Percentiles rank a stretch among this genome's conserved stretches.
These are phyloP conservation scores for Fallopia convolvulus DNA, from an alignment of 148 eudicot species.

Conservation along the genomic window DNA sequence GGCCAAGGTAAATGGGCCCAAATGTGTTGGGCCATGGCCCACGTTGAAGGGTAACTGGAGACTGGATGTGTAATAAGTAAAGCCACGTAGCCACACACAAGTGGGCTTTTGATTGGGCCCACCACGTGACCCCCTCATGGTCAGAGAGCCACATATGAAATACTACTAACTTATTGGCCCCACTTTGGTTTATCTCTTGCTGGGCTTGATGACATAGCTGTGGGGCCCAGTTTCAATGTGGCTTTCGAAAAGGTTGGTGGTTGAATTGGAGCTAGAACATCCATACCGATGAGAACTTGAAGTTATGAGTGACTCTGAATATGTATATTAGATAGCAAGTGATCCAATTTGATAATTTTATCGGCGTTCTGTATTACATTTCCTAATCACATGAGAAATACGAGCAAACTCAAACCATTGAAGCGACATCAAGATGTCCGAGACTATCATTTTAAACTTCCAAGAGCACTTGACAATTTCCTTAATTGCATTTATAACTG, in stretches of 20 bases:
- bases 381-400: no score
- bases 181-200: neutral
- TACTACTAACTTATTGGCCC: neutral
- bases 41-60: neutral
- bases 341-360: no score
- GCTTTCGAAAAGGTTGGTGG: neutral
- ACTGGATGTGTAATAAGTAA: neutral
- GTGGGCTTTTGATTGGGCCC: neutral
- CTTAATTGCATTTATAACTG: no score
- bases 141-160: neutral
- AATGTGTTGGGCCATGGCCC: conserved; percentile 7
- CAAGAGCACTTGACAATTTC: no score
- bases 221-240: neutral
- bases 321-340: no score
- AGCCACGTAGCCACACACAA: neutral
- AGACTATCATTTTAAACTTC: no score
- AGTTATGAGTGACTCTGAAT: no score
- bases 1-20: conserved; percentile 1
- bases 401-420: no score
- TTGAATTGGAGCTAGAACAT: no score
- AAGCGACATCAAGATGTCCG: no score
- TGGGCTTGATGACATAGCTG: neutral
- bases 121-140: conserved; percentile 3
- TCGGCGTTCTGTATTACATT: no score
- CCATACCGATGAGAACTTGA: no score